These are phyloP conservation scores for Aspergillus phoenicis DNA, from an alignment of 2,329 filamentous ascomycete genomes.

Conservation along the genomic window DNA sequence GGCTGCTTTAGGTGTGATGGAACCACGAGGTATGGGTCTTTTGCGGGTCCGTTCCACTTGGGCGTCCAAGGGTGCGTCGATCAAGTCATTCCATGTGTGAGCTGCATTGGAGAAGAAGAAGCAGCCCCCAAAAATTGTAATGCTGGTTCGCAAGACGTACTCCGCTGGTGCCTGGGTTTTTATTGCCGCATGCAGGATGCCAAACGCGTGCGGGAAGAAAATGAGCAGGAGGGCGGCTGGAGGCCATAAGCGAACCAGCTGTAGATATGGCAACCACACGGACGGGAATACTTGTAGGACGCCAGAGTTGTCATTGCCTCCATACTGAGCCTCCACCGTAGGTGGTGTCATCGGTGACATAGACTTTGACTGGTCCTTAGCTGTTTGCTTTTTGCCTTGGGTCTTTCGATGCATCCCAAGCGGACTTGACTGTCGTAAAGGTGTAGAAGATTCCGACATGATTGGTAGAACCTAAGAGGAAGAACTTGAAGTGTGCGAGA, in stretches of 20 bases:
- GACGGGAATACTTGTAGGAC: background rate
- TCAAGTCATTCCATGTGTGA: constrained; percentile 77
- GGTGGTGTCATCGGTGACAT: too few species aligned
- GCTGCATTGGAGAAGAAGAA: constrained; percentile 82
- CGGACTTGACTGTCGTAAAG: too few species aligned
- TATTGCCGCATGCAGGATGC: constrained; percentile 59
- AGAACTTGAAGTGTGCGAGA: accelerated
- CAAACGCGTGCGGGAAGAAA: constrained; percentile 84
- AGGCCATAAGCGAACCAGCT: constrained; percentile 70
- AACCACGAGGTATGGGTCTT: constrained; percentile 72
- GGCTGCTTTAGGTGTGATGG: constrained; percentile 71
- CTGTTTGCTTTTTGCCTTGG: too few species aligned
- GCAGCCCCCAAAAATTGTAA: constrained; percentile 55
- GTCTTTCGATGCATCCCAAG: too few species aligned
- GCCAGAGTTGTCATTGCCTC: constrained; percentile 1
- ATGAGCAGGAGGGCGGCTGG: constrained; percentile 82
- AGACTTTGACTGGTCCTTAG: too few species aligned
- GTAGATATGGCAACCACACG: constrained; percentile 10
- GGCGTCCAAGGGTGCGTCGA: constrained; percentile 84
- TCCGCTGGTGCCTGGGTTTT: constrained; percentile 62
- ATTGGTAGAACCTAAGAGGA: too few species aligned
- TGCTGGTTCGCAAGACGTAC: constrained; percentile 49
- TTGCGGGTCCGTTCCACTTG: constrained; percentile 75
- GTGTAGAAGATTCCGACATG: too few species aligned
- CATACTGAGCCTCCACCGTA: constrained; percentile 2